phyloP scores from a whole-genome alignment of 2,329 filamentous ascomycete species.

The Acarospora socialis region DNA sequence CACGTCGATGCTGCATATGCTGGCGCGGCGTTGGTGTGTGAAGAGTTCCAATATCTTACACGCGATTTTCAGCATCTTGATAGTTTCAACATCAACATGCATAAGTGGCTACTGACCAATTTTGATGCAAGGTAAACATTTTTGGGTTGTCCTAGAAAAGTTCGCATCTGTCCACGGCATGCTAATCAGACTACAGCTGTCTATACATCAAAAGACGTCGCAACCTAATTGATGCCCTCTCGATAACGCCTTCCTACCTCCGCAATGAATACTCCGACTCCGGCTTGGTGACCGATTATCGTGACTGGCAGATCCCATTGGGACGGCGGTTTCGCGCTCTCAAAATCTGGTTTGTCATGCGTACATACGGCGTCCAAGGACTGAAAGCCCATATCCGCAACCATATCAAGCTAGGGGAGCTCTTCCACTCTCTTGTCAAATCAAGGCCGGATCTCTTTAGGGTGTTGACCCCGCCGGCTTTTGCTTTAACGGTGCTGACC shows the following conservation, averaged over 20 bases:
- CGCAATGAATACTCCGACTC: slow-evolving; percentile 66
- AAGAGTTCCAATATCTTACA: slow-evolving; percentile 61
- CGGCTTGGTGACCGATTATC: slow-evolving; percentile 82
- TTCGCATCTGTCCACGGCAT: neutral
- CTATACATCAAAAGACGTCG: slow-evolving; percentile 63
- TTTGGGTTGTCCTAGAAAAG: neutral
- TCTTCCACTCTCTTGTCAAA: slow-evolving; percentile 45
- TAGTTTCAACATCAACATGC: slow-evolving; percentile 89
- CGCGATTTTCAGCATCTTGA: slow-evolving; percentile 53
- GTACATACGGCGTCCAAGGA: slow-evolving; percentile 65
- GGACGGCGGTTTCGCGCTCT: slow-evolving; percentile 75
- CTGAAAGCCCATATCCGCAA: slow-evolving; percentile 58
- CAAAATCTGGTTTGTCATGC: slow-evolving; percentile 91
- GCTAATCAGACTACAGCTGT: slow-evolving; percentile 41
- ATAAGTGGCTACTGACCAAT: slow-evolving; percentile 93
- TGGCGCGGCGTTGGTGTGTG: slow-evolving; percentile 66
- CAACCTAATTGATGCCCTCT: slow-evolving; percentile 66
- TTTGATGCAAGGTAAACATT: slow-evolving; percentile 51
- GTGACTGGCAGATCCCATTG: slow-evolving; percentile 93
- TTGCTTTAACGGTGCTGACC: slow-evolving; percentile 65
- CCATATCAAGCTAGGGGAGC: slow-evolving; percentile 54
- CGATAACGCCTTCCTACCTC: slow-evolving; percentile 68
- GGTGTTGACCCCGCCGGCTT: slow-evolving; percentile 58
- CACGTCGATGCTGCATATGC: slow-evolving; percentile 92
- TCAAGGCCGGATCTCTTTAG: slow-evolving; percentile 55